Base-by-base conservation (phyloP, 306 rosid species). In the Cicer cuneatum region DNA sequence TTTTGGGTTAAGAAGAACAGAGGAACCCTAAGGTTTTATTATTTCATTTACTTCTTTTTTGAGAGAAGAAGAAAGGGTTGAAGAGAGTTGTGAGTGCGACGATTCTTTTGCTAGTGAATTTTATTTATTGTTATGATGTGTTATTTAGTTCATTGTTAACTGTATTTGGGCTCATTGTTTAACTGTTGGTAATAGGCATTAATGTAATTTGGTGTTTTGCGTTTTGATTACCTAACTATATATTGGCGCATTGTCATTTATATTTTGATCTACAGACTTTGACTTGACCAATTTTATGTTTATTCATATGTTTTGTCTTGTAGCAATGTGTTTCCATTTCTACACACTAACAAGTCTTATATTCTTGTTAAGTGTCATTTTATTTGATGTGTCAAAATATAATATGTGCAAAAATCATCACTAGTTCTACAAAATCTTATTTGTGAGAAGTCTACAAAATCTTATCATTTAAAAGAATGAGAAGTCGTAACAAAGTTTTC, bases 1-100 rank as follows among this genome's bases (percentile, higher is more conserved):
- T 46, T 73, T 16, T 6, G 5, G 69, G 43, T 4, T 62, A 84
- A 53, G 52, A 82, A 72, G 71, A 65, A 70, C 69, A 77, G 73
- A 76, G 80, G 74, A 81, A 86, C 81, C 74, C 86, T 81, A 83
- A 81, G 62, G 86, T 51, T 82, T 70, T 7, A 24, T 7, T 70
- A 24, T 7, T 70, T 46, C 63, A 77, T 8, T 46, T 7, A 69
- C 16, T 57, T 6, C 12, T 9, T 45, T 10, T 53, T 8, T 39
- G 48, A 18, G 51, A 46, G 77, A 65, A 71, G 53, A 53, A 40
- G 43, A 39, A 63, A 18, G 41, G 65, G 65, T 33, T 47, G 53
- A 47, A 42, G 80, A 5, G 70, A 75, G 58, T 69, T 29, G 33
- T 35, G 86, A 54, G 64, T 12, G 74, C 46, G 78, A 73, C 74